Conservation (phyloP, 129 eudicot genomes). For the Pulicaria dysenterica region DNA sequence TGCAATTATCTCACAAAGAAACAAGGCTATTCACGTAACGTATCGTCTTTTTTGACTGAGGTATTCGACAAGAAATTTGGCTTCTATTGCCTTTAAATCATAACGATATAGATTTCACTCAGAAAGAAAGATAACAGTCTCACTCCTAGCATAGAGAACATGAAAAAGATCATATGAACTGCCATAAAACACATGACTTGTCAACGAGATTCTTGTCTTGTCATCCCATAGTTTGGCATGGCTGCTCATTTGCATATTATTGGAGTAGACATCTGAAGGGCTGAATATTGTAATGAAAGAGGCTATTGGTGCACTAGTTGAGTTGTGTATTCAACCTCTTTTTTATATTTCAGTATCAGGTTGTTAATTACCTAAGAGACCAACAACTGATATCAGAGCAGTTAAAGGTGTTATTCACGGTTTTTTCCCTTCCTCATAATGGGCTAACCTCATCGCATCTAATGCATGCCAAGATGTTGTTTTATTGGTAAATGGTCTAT, state of each 20-base stretch:
- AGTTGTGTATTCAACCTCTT: too few species aligned
- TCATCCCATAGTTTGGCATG: conserved; percentile 34
- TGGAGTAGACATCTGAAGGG: conserved; percentile 41
- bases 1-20: conserved; percentile 28
- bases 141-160: conserved; percentile 39
- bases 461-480: too few species aligned
- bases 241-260: conserved; percentile 57
- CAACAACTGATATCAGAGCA: too few species aligned
- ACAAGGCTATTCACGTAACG: conserved; percentile 62
- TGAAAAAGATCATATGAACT: not conserved
- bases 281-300: too few species aligned
- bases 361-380: too few species aligned
- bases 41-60: conserved; percentile 14
- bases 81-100: conserved; percentile 40
- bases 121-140: conserved; percentile 20
- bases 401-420: too few species aligned
- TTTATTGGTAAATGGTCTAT: too few species aligned
- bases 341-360: too few species aligned
- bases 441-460: too few species aligned
- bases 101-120: conserved; percentile 18
- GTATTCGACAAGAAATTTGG: conserved; percentile 18
- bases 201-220: conserved; percentile 14
- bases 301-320: too few species aligned
- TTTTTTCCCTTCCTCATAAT: too few species aligned
- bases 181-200: conserved; percentile 8